Percentiles rank a stretch among this genome's conserved stretches.
Conservation (phyloP, 768 basidiomycete genomes). For the Agrocybe praecox region DNA sequence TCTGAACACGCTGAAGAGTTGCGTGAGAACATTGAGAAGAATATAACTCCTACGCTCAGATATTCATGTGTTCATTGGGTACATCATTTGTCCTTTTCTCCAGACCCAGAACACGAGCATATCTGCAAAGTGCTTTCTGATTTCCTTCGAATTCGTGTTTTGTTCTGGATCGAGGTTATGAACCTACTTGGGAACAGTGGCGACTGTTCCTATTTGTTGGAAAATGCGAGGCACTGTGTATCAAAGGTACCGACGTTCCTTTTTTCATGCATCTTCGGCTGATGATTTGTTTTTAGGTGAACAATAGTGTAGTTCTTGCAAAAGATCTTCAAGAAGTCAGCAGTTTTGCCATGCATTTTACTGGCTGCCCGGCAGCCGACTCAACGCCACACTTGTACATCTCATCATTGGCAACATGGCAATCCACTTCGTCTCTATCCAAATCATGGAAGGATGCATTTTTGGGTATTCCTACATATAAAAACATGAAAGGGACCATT, state of each 20-base stretch:
- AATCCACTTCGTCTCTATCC: no score
- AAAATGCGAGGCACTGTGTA: conserved; percentile 8
- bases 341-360: no score
- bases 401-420: no score
- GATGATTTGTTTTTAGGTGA: no score
- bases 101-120: background rate
- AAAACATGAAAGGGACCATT: background rate
- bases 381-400: no score
- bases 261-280: no score
- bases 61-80: conserved; percentile 15
- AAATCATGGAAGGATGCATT: no score
- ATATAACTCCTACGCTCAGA: conserved; percentile 7
- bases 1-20: background rate
- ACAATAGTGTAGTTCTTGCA: no score
- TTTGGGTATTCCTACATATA: no score
- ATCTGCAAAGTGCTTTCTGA: conserved; percentile 3
- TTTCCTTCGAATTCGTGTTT: conserved; percentile 15
- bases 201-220: conserved; percentile 20
- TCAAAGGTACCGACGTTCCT: no score
- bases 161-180: conserved; percentile 32
- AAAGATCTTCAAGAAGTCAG: no score
- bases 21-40: background rate
- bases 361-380: no score
- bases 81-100: conserved; percentile 5
- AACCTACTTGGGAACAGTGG: conserved; percentile 18